phyloP scores from a whole-genome alignment of 2,329 filamentous ascomycete genomes.

The Cryoendolithus antarcticus region DNA sequence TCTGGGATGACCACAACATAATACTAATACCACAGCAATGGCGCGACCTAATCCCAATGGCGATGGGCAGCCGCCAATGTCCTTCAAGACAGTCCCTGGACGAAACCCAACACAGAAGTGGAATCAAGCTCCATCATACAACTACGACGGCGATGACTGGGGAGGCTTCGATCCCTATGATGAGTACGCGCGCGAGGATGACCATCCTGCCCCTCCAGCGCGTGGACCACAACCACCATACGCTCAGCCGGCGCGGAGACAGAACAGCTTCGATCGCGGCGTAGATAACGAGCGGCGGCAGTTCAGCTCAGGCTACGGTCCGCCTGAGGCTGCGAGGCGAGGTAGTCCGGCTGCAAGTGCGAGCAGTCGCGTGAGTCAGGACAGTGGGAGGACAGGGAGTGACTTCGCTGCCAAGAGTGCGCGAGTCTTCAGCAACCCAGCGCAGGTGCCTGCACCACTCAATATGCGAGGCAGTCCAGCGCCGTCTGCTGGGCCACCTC shows the following conservation, averaged over 20 bases:
- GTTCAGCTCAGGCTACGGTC: constrained; percentile 24
- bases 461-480: constrained; percentile 30
- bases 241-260: constrained; percentile 17
- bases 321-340: constrained; percentile 1
- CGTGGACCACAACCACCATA: constrained; percentile 30
- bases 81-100: constrained; percentile 76
- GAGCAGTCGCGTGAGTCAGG: not conserved
- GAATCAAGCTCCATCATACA: constrained; percentile 76
- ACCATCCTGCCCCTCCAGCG: constrained; percentile 30
- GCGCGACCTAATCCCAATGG: constrained; percentile 6
- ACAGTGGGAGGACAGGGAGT: not conserved
- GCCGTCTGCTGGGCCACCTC: constrained; percentile 39
- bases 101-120: constrained; percentile 87
- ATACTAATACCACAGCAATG: constrained; percentile 8
- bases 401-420: constrained; percentile 8
- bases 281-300: constrained; percentile 35
- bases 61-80: constrained; percentile 31
- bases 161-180: constrained; percentile 52
- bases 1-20: not conserved
- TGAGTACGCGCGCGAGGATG: constrained; percentile 40
- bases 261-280: constrained; percentile 43
- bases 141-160: constrained; percentile 92
- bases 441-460: constrained; percentile 37
- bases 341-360: constrained; percentile 2
- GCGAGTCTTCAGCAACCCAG: constrained; percentile 41